Conservation (phyloP, 768 basidiomycete genomes). For the Phlegmacium glaucopus region DNA sequence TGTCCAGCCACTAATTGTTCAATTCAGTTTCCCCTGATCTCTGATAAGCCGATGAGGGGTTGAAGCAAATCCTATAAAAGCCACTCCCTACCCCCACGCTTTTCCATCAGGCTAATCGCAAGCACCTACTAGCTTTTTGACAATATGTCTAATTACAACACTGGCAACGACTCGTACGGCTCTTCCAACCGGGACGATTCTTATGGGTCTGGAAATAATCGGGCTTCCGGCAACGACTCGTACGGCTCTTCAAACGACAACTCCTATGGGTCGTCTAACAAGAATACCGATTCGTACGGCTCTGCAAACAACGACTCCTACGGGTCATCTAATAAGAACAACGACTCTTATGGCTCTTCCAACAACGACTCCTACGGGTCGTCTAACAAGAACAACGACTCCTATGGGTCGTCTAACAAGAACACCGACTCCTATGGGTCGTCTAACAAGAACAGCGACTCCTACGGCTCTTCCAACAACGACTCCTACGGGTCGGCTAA, state of each 20-base stretch:
- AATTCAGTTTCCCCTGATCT: too few relatives aligned
- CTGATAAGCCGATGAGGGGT: too few relatives aligned
- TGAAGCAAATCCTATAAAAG: too few relatives aligned
- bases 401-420: constrained; percentile 15
- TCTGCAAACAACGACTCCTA: constrained; percentile 6
- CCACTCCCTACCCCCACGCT: too few relatives aligned
- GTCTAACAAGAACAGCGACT: constrained; percentile 11
- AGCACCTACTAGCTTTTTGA: background rate
- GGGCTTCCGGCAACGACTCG: constrained; percentile 4
- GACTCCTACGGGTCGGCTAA: constrained; percentile 20
- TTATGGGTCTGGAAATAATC: constrained; percentile 8
- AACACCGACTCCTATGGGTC: constrained; percentile 14
- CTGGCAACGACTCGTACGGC: constrained; percentile 7
- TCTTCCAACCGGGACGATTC: constrained; percentile 13
- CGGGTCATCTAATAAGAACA: constrained; percentile 11
- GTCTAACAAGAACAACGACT: constrained; percentile 6
- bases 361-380: constrained; percentile 8
- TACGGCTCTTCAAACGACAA: constrained; percentile 10
- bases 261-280: constrained; percentile 16
- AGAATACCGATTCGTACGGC: constrained; percentile 10
- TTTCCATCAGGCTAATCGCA: too few relatives aligned
- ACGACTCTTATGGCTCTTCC: constrained; percentile 11
- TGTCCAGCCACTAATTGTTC: too few relatives aligned
- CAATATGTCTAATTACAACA: constrained; percentile 22
- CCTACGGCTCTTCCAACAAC: constrained; percentile 4